Evolutionary conservation across 495 filamentous ascomycete genomes (phyloP).

Genomic region (Rhizodiscina lignyota): DNA sequence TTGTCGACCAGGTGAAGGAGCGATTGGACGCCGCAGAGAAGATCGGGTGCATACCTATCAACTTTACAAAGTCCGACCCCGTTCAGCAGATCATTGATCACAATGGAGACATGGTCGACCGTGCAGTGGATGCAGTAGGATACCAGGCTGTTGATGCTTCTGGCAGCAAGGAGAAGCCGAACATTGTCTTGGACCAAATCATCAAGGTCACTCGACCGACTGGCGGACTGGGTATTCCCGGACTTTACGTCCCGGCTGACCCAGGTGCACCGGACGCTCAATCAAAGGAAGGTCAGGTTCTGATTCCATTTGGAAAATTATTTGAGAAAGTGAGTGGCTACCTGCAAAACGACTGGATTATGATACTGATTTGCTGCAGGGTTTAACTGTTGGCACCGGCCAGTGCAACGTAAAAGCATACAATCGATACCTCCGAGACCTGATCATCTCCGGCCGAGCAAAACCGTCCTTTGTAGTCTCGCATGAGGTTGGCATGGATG

Average conservation of each 20-base stretch:
- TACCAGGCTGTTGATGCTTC: constrained; percentile 34
- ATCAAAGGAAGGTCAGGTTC: constrained; percentile 6
- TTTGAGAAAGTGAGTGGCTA: too few species aligned
- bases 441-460: too few species aligned
- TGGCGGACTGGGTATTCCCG: constrained; percentile 22
- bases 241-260: constrained; percentile 21
- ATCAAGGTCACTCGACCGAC: constrained; percentile 21
- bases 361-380: too few species aligned
- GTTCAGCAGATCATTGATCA: constrained; percentile 24
- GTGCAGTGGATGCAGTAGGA: constrained; percentile 36
- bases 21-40: constrained; percentile 32
- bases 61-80: constrained; percentile 19
- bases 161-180: constrained; percentile 26
- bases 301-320: too few species aligned
- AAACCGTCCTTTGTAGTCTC: too few species aligned
- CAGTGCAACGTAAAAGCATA: too few species aligned
- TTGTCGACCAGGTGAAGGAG: constrained; percentile 38
- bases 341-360: too few species aligned
- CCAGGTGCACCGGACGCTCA: constrained; percentile 18
- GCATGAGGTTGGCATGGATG: too few species aligned
- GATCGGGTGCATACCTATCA: constrained; percentile 30
- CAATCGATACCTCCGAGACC: too few species aligned
- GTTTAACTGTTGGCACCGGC: too few species aligned
- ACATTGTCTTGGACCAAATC: constrained; percentile 21
- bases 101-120: constrained; percentile 31